phyloP scores from a whole-genome alignment of 2,329 filamentous ascomycete species.

The Fusarium gaditjirri region DNA sequence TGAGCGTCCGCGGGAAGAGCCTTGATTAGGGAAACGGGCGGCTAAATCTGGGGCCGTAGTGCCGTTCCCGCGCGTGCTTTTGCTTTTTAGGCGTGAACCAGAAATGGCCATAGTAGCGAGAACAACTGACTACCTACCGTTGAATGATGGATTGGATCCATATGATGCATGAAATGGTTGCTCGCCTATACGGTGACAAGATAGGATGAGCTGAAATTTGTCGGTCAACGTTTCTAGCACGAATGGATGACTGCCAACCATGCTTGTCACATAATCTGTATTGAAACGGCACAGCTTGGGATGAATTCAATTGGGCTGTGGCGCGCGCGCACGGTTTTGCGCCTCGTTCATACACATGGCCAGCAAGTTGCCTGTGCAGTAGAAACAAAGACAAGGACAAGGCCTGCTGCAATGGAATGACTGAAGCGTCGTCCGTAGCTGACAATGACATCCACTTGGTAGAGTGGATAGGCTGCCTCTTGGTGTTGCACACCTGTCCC shows the following conservation, averaged over 20 bases:
- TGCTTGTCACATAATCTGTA: slow-evolving; percentile 11
- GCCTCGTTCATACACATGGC: slow-evolving; percentile 3
- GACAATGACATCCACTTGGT: background rate
- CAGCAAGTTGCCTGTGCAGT: background rate
- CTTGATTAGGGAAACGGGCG: slow-evolving; percentile 24
- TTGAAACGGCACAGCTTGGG: slow-evolving; percentile 21
- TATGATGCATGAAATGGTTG: background rate
- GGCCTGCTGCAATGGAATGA: background rate
- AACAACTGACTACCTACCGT: background rate
- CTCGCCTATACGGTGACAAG: background rate
- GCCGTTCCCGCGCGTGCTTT: slow-evolving; percentile 24
- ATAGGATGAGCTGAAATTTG: background rate
- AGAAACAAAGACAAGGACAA: slow-evolving; percentile 1
- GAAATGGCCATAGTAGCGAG: background rate
- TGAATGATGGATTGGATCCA: background rate
- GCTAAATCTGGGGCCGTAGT: slow-evolving; percentile 35
- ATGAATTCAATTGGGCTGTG: slow-evolving; percentile 12
- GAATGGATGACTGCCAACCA: background rate
- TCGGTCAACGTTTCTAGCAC: slow-evolving; percentile 13
- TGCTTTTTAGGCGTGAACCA: slow-evolving; percentile 23
- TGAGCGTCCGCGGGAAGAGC: slow-evolving; percentile 12
- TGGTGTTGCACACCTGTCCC: background rate
- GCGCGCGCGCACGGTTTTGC: slow-evolving; percentile 11
- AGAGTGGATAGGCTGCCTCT: background rate
- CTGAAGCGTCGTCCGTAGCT: background rate